Percentiles rank a stretch among this genome's conserved stretches.
Conservation (phyloP, 139 green algal genomes). For the Chlamydomonas schloesseri region DNA sequence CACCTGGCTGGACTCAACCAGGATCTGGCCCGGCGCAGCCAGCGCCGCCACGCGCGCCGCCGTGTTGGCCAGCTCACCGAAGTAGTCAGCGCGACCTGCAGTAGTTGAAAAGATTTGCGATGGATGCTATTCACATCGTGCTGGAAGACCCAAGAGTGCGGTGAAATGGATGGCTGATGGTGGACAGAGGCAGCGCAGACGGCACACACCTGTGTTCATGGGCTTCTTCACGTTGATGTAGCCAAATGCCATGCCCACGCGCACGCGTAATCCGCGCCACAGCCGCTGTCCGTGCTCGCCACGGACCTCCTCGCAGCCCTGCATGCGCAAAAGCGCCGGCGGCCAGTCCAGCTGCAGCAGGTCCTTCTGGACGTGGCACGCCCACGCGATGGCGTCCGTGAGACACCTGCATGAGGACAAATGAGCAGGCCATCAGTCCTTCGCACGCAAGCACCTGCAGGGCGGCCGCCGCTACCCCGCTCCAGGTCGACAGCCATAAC, state of each 20-base stretch:
- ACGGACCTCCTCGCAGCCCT: constrained; percentile 59
- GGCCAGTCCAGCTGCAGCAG: constrained; percentile 81
- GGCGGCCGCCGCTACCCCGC: too few species aligned
- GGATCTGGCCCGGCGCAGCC: constrained; percentile 80
- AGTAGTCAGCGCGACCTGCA: constrained; percentile 86
- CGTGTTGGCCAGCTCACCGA: constrained; percentile 82
- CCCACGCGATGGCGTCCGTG: constrained; percentile 65
- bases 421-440: too few species aligned
- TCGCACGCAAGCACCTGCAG: too few species aligned
- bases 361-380: constrained; percentile 73
- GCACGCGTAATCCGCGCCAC: constrained; percentile 78
- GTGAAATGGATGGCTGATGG: background rate
- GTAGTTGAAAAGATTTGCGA: too few species aligned
- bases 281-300: constrained; percentile 53
- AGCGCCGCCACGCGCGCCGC: constrained; percentile 78
- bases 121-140: too few species aligned
- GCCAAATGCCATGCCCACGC: constrained; percentile 83
- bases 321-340: constrained; percentile 66
- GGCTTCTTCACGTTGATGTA: constrained; percentile 72
- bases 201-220: constrained; percentile 75
- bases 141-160: too few species aligned
- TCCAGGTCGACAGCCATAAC: too few species aligned
- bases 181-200: background rate
- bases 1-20: constrained; percentile 39
- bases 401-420: constrained; percentile 28